A percentile compares a stretch with the other conserved stretches of the same genome.
Evolutionary conservation across 2,329 filamentous ascomycete genomes (phyloP).

Genomic region (Falciphora oryzae): DNA sequence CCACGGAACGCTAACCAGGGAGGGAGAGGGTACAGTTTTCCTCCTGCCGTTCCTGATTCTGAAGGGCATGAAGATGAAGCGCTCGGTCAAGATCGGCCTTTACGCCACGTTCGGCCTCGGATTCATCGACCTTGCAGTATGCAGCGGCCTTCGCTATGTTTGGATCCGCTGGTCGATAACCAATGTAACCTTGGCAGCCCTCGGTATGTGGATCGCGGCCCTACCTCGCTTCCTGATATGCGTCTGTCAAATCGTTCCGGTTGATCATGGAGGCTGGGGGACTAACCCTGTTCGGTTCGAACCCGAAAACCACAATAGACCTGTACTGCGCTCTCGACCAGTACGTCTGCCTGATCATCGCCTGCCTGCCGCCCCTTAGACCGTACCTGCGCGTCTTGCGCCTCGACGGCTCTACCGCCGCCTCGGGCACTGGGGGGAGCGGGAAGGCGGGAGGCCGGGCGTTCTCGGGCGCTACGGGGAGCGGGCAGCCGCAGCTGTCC

Average conservation of each 20-base stretch:
- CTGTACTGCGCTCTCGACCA: background rate
- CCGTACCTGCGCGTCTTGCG: background rate
- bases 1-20: no score
- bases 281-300: background rate
- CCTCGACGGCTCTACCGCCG: background rate
- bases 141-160: background rate
- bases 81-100: background rate
- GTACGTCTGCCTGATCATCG: background rate
- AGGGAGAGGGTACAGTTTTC: background rate
- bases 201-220: background rate
- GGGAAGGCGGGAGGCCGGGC: background rate
- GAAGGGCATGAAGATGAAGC: background rate
- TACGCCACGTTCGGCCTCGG: conserved; percentile 1
- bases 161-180: background rate
- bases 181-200: background rate
- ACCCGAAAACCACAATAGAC: background rate
- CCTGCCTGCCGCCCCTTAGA: conserved; percentile 1
- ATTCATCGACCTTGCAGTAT: background rate
- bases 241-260: background rate
- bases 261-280: background rate
- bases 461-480: background rate
- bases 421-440: background rate
- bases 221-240: background rate
- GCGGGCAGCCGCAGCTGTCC: background rate
- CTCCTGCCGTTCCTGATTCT: conserved; percentile 1